Percentiles rank a stretch among this genome's conserved stretches.
phyloP scores from a whole-genome alignment of 306 rosid species.

The Crataegus laevigata region DNA sequence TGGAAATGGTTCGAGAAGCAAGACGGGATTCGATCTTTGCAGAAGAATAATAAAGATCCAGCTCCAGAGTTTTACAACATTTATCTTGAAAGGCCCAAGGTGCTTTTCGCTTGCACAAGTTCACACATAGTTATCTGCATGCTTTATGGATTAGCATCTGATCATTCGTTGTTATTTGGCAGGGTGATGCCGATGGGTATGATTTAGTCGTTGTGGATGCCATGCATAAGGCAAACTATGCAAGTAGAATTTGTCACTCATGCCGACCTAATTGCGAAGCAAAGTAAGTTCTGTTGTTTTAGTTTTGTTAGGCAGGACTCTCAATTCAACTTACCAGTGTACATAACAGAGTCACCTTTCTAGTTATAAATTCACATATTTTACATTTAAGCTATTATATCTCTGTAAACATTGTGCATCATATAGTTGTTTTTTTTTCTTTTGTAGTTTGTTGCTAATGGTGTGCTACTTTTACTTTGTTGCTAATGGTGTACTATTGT shows the following conservation, averaged over 20 bases:
- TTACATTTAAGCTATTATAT: neutral
- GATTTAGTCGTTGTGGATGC: conserved; percentile 97
- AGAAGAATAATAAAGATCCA: conserved; percentile 82
- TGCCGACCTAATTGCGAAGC: conserved; percentile 99
- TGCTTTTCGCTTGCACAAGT: conserved; percentile 25
- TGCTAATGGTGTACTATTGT: neutral
- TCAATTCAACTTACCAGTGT: neutral
- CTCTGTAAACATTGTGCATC: neutral
- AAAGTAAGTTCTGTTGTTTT: conserved; percentile 50
- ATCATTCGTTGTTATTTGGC: conserved; percentile 18
- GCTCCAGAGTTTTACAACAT: conserved; percentile 99
- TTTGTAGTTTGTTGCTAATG: neutral
- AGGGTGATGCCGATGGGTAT: conserved; percentile 99
- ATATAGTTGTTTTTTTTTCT: neutral
- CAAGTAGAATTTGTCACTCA: conserved; percentile 97
- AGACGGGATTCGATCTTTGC: conserved; percentile 94
- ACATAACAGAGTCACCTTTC: neutral
- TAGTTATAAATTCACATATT: neutral
- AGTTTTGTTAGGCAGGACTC: neutral
- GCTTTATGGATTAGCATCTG: conserved; percentile 2
- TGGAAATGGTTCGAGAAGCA: conserved; percentile 99
- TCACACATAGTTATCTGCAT: conserved; percentile 6
- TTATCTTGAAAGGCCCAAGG: conserved; percentile 98
- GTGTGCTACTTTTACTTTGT: neutral
- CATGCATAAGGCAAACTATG: conserved; percentile 98